Base-by-base conservation (phyloP, 139 green algal genomes). In the Picochlorum costavermella region DNA sequence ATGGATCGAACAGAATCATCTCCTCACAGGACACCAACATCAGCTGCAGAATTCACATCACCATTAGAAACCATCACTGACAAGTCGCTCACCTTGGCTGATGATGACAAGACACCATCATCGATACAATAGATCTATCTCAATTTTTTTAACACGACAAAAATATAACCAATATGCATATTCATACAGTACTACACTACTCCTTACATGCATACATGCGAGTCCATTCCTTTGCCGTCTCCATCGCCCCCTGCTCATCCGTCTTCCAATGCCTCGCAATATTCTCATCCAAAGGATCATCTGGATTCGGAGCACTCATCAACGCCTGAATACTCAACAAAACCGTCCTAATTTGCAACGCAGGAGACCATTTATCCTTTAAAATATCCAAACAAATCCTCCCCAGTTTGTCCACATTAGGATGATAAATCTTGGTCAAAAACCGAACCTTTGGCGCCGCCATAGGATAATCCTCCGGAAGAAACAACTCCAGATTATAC, bases 401-500 rank as follows among this genome's bases (percentile, higher is more conserved):
- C 5, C 94, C 94, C 12, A 98, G 90, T 75, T 96, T 97, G 81
- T 99, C 94, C 40, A 98, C 95, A 72, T 99, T 99, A 28, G 94
- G 87, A 63, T 95, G 87, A 75, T 99, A 99, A 64, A 99, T 98
- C 63, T 92, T 95, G 16, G 94, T 99, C 17, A 98, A 65, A 61
- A 98, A 99, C 4, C 93, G 88, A 17, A 95, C 90, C 83, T 99
- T 98, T 5, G 94, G 94, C 6, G 94, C 78, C 26, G 91, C 92
- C 94, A 99, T 98, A 13, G 94, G 94, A 74, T 99, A 99, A 67
- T 98, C 94, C 70, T 98, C 91, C 9, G 94, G 94, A 20, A 99
- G 72, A 66, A 98, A 99, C 0, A 99, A 81, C 78, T 99, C 94
- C 36, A 99, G 82, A 74, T 96, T 96, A 68, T 93, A 99, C 3